Base-by-base conservation (phyloP, 2,329 filamentous ascomycete genomes). In the Didymella exigua region DNA sequence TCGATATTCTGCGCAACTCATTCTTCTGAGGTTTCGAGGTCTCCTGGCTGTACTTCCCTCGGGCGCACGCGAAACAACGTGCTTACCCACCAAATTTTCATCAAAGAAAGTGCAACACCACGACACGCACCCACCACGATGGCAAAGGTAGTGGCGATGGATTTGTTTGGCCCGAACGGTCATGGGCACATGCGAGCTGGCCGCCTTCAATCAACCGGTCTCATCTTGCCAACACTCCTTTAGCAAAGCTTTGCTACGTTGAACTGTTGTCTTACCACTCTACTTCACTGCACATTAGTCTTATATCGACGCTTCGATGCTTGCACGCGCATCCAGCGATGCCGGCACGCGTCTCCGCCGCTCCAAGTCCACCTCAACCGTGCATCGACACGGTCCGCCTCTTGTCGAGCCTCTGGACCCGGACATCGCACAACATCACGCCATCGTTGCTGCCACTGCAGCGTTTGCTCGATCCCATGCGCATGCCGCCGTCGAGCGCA, bases 371-470 rank as follows among this genome's bases (percentile, higher is more conserved):
- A 56, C 67, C 3, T 70, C 72, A 3, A 72, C 67, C 1, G 66
- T 69, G 18, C 70, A 69, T 37, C 67, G 68, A 37, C 64, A 58
- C 26, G 56, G 49, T 2, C 58, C 57, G 9, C 40, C 56, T 19
- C 49, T 46, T 5, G 56, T 58, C 9, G 67, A 71, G 26, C 54
- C 57, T 3, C 37, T 68, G 11, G 67, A 75, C 48, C 66, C 66
- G 1, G 65, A 68, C 18, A 50, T 67, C 6, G 65, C 67, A 24
- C 68, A 70, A 45, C 65, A 73, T 30, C 73, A 77, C 56, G 75
- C 75, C 23, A 23, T 74, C 26, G 71, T 68, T n/a, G 75, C 75
- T 45, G 75, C 75, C 16, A 68, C 70, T 2, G 61, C 69, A 31
- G 75, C 75, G 21, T 76, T 68, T 38, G 63, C 61, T 49, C 63